Evolutionary conservation across 495 filamentous ascomycete species (phyloP), one percentile per base, ranked within the genome.

Genomic region (Penicillium cosmopolitanum): DNA sequence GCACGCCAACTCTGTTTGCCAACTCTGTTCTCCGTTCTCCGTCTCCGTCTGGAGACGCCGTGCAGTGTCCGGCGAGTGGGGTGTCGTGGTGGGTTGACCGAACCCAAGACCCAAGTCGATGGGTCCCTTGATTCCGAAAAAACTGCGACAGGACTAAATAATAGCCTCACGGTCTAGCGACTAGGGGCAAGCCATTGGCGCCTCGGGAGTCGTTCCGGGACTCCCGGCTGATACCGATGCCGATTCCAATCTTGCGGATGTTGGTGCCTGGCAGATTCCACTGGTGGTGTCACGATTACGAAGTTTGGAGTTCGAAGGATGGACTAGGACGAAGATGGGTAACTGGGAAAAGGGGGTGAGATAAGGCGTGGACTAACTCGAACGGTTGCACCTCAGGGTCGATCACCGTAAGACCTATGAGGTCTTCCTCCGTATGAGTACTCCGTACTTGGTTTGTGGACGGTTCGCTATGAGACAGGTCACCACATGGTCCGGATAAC

Each of bases 121-220:
- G 46, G 46, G 46, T 28, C 46, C 9, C 23, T 51, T 33, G 3
- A 19, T 35, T 18, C 16, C 19, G 31, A 51, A n/a, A n/a, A 51
- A 34, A 25, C 4, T 18, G 31, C 46, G 46, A 48, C 19, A 48
- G 50, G 50, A 51, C 31, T 18, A 35, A n/a, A 34, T 34, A 59
- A 59, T 59, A 53, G 57, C 57, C 33, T 54, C 51, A 54, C 21
- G 40, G 33, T 43, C 51, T 25, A 53, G 57, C 48, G 42, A 51
- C 42, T 53, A 50, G 33, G 38, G 13, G 25, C 51, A 33, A 33
- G 43, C 46, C 19, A 31, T 40, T 48, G 50, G 57, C 57, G 33
- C 48, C 28, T 59, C 57, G 35, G 50, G 50, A 51, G 3, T 35
- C 8, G 33, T 18, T 18, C 50, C 50, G 50, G 46, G 23, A 19